Conservation (phyloP, 768 basidiomycete genomes). For the Podaxis pistillaris region DNA sequence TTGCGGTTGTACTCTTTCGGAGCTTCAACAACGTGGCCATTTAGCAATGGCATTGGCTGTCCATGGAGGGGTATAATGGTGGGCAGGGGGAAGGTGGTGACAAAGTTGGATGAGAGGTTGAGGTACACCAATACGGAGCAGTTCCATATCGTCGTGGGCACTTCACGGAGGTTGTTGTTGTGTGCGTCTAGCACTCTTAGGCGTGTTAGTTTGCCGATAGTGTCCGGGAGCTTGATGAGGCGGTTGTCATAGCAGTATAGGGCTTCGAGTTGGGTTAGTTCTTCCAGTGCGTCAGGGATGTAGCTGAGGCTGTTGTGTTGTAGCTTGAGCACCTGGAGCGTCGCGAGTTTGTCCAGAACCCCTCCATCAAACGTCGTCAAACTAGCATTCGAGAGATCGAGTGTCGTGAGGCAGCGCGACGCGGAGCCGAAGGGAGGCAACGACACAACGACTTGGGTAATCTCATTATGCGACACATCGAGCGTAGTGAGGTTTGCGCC, state of each 20-base stretch:
- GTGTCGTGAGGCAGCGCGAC: conserved; percentile 39
- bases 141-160: conserved; percentile 81
- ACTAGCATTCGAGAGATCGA: conserved; percentile 19
- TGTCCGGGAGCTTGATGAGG: conserved; percentile 69
- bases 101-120: conserved; percentile 87
- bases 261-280: conserved; percentile 63
- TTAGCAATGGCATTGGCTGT: not conserved
- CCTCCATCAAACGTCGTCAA: conserved; percentile 75
- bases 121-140: conserved; percentile 70
- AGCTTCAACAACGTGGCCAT: not conserved
- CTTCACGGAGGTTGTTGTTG: conserved; percentile 80
- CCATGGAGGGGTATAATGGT: conserved; percentile 5
- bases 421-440: conserved; percentile 42
- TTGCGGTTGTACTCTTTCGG: conserved; percentile 18
- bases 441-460: conserved; percentile 70
- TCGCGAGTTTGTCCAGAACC: conserved; percentile 68
- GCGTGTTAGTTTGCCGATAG: conserved; percentile 73
- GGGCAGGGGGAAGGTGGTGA: conserved; percentile 32
- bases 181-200: conserved; percentile 83
- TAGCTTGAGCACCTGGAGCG: conserved; percentile 69
- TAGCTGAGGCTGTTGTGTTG: conserved; percentile 85
- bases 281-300: conserved; percentile 81
- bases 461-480: conserved; percentile 85
- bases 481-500: conserved; percentile 65
- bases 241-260: conserved; percentile 93